A percentile compares a stretch with the other conserved stretches of the same genome.
These are phyloP conservation scores for Aspergillus ostianus DNA, from an alignment of 495 filamentous ascomycete species.

Conservation along the genomic window DNA sequence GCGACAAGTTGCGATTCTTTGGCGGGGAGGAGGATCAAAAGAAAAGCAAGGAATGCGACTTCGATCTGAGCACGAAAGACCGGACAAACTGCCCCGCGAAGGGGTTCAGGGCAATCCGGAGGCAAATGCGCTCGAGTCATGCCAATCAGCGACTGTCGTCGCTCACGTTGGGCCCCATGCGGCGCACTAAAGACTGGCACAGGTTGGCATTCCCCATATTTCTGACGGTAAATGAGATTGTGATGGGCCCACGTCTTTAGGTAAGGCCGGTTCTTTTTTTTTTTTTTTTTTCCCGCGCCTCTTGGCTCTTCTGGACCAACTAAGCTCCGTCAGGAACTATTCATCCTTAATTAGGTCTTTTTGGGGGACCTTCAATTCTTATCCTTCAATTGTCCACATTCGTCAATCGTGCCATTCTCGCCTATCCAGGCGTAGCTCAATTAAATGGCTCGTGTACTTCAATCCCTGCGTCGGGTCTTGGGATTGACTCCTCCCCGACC, in stretches of 20 bases:
- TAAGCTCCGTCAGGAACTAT: not conserved
- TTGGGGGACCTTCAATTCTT: not conserved
- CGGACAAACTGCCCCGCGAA: not conserved
- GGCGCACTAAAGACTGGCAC: too few species aligned
- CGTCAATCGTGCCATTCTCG: not conserved
- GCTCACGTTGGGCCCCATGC: too few species aligned
- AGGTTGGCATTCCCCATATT: not conserved
- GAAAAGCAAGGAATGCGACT: too few species aligned
- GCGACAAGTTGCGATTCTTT: too few species aligned
- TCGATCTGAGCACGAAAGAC: not conserved
- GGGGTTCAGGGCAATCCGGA: not conserved
- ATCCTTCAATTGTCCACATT: not conserved
- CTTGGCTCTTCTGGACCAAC: constrained; percentile 3
- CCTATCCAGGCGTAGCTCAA: not conserved
- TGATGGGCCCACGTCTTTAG: not conserved
- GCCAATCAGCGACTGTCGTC: too few species aligned
- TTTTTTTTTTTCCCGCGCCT: constrained; percentile 4
- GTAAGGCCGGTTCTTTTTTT: not conserved
- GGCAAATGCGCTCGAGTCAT: too few species aligned
- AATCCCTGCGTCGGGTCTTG: constrained; percentile 35
- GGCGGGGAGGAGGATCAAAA: too few species aligned
- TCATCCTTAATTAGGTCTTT: not conserved
- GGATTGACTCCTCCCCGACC: constrained; percentile 23
- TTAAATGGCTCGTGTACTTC: constrained; percentile 42
- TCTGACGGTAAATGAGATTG: not conserved